Base-by-base conservation (phyloP, 805 yeast genomes). In the Candida ascalaphidarum region DNA sequence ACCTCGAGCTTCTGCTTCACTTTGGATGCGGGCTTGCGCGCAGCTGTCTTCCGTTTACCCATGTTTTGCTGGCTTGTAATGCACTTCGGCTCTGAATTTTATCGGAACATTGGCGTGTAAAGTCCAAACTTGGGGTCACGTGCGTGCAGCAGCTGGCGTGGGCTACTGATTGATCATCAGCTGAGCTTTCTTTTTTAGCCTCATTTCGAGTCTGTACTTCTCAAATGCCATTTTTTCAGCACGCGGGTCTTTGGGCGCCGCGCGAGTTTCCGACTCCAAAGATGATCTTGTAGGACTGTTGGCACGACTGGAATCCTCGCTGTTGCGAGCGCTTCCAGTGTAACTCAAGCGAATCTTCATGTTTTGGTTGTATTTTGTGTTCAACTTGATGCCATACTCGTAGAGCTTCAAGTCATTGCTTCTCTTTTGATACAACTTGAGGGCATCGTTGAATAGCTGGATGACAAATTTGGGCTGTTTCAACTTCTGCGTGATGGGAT, bases 31-130 rank as follows among this genome's bases (percentile, higher is more conserved):
- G 95, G 96, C 41, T 80, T 81, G 51, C 86, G 77, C 7, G 86
- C 66, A 13, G 44, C 39, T 20, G 89, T 75, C 62, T 82, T 86
- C 66, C 94, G 68, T 55, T 77, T 84, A 39, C 88, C 92, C 92
- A 62, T 62, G n/a, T n/a, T n/a, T n/a, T n/a, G n/a, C n/a, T n/a
- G n/a, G n/a, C n/a, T n/a, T n/a, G n/a, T n/a, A n/a, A n/a, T n/a
- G n/a, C n/a, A n/a, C n/a, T n/a, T n/a, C n/a, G n/a, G n/a, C n/a
- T n/a, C n/a, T n/a, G n/a, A n/a, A n/a, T n/a, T n/a, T n/a, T n/a
- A n/a, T n/a, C n/a, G n/a, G n/a, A n/a, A n/a, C n/a, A n/a, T n/a
- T n/a, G n/a, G n/a, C n/a, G n/a, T n/a, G n/a, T n/a, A n/a, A n/a
- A n/a, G n/a, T n/a, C n/a, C n/a, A n/a, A n/a, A n/a, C n/a, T n/a